Evolutionary conservation across 164 flowering plant species (phyloP).

Genomic region (Vitis cinerea): DNA sequence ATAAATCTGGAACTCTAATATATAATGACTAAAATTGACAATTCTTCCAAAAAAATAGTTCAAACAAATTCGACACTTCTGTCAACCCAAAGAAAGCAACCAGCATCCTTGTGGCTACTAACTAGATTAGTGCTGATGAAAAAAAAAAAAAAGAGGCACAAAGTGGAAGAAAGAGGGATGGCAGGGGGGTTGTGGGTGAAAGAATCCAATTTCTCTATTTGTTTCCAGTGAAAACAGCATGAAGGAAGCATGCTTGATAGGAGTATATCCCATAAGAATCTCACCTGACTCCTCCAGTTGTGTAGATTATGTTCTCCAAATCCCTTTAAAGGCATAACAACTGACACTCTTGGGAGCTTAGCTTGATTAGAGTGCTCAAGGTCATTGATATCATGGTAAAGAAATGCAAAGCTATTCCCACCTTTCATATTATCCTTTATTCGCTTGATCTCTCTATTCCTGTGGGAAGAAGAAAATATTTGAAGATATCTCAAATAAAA

Average conservation of each 20-base stretch:
- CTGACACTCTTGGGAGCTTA: conserved; percentile 80
- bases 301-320: conserved; percentile 97
- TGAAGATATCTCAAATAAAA: conserved; percentile 1
- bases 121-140: too few species aligned
- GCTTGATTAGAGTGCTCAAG: conserved; percentile 87
- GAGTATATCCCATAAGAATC: conserved; percentile 1
- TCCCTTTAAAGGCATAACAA: conserved; percentile 97
- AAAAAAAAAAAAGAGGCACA: too few species aligned
- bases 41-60: too few species aligned
- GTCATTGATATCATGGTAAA: conserved; percentile 69
- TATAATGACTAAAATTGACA: too few species aligned
- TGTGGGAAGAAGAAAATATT: conserved; percentile 20
- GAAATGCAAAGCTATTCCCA: conserved; percentile 85
- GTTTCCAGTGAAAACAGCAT: too few species aligned
- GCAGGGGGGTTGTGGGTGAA: too few species aligned
- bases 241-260: neutral
- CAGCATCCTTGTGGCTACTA: too few species aligned
- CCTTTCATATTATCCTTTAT: conserved; percentile 46
- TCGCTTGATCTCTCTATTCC: conserved; percentile 69
- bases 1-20: too few species aligned
- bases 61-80: too few species aligned
- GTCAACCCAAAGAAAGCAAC: too few species aligned
- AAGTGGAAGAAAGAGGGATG: too few species aligned
- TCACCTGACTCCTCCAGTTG: conserved; percentile 98
- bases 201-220: too few species aligned